A percentile compares a stretch with the other conserved stretches of the same genome.
phyloP scores from a whole-genome alignment of 805 yeast genomes.

The Grigorovia humatica region DNA sequence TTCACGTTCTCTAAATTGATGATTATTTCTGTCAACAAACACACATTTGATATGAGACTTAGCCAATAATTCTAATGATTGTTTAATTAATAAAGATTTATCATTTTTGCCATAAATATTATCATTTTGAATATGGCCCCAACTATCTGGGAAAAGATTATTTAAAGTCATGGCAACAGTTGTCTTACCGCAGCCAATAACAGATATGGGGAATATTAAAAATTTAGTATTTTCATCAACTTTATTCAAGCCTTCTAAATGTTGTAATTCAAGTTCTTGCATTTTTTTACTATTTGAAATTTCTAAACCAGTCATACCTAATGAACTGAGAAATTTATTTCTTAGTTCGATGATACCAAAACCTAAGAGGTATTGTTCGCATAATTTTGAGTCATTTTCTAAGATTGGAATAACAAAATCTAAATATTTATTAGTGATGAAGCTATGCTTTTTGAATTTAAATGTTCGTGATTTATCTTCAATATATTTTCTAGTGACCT shows the following conservation, averaged over 20 bases:
- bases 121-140: slow-evolving; percentile 81
- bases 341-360: slow-evolving; percentile 70
- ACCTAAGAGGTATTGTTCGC: slow-evolving; percentile 39
- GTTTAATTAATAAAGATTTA: slow-evolving; percentile 40
- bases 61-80: slow-evolving; percentile 34
- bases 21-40: slow-evolving; percentile 77
- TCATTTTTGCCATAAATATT: slow-evolving; percentile 39
- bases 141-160: slow-evolving; percentile 40
- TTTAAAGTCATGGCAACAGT: slow-evolving; percentile 58
- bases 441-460: slow-evolving; percentile 42
- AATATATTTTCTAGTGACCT: slow-evolving; percentile 59
- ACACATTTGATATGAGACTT: slow-evolving; percentile 37
- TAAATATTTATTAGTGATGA: slow-evolving; percentile 56
- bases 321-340: slow-evolving; percentile 45
- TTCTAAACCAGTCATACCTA: slow-evolving; percentile 50
- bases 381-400: slow-evolving; percentile 36
- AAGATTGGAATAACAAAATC: slow-evolving; percentile 54
- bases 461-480: slow-evolving; percentile 26
- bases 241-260: slow-evolving; percentile 28
- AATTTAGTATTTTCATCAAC: slow-evolving; percentile 38
- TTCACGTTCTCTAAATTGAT: slow-evolving; percentile 55
- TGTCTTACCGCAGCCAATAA: slow-evolving; percentile 93
- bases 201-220: slow-evolving; percentile 72
- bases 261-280: slow-evolving; percentile 31
- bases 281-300: slow-evolving; percentile 38